These are phyloP conservation scores for Mortierella alpina DNA, from an alignment of 192 early-diverging fungal genomes.

Conservation along the genomic window DNA sequence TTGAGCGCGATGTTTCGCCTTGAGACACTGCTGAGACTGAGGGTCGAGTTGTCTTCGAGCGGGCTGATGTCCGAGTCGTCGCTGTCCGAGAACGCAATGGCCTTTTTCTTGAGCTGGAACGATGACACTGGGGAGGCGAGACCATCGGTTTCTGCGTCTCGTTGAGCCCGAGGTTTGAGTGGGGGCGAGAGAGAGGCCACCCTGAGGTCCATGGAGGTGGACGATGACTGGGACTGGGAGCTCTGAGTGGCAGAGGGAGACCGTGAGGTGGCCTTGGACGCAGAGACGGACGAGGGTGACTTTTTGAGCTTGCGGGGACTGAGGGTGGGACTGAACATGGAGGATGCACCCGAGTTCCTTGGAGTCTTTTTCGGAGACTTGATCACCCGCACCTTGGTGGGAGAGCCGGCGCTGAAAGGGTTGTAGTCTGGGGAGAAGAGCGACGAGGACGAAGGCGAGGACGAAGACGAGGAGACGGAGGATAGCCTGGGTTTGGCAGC, in stretches of 20 bases:
- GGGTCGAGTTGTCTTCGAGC: conserved; percentile 10
- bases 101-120: conserved; percentile 13
- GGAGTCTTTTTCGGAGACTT: conserved; percentile 18
- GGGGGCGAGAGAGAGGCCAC: background rate
- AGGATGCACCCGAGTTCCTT: conserved; percentile 4
- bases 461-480: conserved; percentile 2
- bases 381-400: conserved; percentile 2
- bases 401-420: conserved; percentile 2
- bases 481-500: background rate
- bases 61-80: conserved; percentile 42
- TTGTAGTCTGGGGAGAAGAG: conserved; percentile 30
- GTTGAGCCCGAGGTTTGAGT: background rate
- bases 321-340: conserved; percentile 46
- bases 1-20: background rate
- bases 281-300: background rate
- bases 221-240: background rate
- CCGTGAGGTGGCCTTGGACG: background rate
- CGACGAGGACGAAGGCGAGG: background rate
- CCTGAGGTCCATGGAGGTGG: background rate
- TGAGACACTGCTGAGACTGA: background rate
- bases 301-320: conserved; percentile 37
- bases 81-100: conserved; percentile 23
- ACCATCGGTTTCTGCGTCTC: background rate
- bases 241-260: background rate
- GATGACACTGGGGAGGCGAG: conserved; percentile 18